These are phyloP conservation scores for Rheum nobile DNA, from an alignment of 148 eudicot genomes.

Conservation along the genomic window DNA sequence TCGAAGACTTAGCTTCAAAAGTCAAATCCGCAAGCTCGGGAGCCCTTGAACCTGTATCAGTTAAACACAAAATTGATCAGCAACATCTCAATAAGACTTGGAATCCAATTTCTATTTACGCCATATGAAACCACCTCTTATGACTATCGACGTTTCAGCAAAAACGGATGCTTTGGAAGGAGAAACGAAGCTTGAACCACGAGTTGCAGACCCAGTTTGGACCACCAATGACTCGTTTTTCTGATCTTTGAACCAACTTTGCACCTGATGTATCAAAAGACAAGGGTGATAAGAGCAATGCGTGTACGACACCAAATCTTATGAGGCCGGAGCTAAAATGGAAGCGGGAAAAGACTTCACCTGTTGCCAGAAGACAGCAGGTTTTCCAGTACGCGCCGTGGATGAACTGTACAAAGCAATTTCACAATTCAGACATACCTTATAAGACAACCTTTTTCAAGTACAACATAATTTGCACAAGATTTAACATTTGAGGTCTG, in stretches of 20 bases:
- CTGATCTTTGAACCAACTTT: slow-evolving; percentile 61
- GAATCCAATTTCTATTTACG: neutral
- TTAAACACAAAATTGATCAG: neutral
- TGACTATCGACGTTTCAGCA: slow-evolving; percentile 23
- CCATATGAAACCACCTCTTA: slow-evolving; percentile 20
- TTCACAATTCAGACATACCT: neutral
- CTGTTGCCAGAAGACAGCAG: slow-evolving; percentile 53
- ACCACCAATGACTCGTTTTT: slow-evolving; percentile 17
- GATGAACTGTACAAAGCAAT: slow-evolving; percentile 43
- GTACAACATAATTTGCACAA: neutral
- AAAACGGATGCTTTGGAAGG: slow-evolving; percentile 10
- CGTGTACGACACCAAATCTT: neutral
- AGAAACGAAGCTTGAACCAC: slow-evolving; percentile 4
- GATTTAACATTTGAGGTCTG: neutral
- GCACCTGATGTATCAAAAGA: slow-evolving; percentile 36
- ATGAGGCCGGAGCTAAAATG: neutral
- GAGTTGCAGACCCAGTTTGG: slow-evolving; percentile 3
- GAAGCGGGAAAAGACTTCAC: slow-evolving; percentile 11
- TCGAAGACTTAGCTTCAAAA: slow-evolving; percentile 76
- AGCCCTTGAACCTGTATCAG: slow-evolving; percentile 45
- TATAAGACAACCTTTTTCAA: neutral
- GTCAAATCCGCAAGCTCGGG: slow-evolving; percentile 47
- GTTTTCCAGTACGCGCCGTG: slow-evolving; percentile 35
- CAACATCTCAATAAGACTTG: neutral
- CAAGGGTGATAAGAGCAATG: neutral